Percentiles rank a stretch among this genome's conserved stretches.
Evolutionary conservation across 2,329 filamentous ascomycete species (phyloP).

Genomic region (Dichotomopilus funicola): DNA sequence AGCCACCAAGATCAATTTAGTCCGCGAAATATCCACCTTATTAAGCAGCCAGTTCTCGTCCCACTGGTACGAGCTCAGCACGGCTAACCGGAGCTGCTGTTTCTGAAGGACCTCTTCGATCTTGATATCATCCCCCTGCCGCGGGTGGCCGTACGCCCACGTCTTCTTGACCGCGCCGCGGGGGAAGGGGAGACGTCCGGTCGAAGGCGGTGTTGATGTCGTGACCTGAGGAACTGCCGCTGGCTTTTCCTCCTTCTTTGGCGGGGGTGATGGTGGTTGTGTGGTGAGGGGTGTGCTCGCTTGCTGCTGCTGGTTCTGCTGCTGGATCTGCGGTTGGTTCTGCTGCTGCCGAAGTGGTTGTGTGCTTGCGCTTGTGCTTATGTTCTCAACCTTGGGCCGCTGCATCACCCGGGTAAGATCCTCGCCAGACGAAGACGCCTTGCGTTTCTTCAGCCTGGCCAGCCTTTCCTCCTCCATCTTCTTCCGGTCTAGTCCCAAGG

Average conservation of each 20-base stretch:
- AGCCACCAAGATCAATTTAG: slow-evolving; percentile 56
- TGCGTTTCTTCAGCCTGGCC: slow-evolving; percentile 57
- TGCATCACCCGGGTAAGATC: slow-evolving; percentile 10
- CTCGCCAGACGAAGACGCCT: slow-evolving; percentile 17
- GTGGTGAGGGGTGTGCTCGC: no score
- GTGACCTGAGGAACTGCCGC: not conserved
- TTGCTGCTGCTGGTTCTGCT: no score
- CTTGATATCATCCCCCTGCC: slow-evolving; percentile 67
- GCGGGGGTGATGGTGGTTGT: not conserved
- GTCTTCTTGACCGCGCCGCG: slow-evolving; percentile 74
- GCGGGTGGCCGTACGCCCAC: slow-evolving; percentile 58
- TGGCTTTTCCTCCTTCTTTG: not conserved
- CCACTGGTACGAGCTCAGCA: slow-evolving; percentile 84
- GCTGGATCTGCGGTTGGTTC: no score
- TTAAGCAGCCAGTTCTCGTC: slow-evolving; percentile 71
- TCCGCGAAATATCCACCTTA: slow-evolving; percentile 57
- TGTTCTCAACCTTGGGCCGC: slow-evolving; percentile 3
- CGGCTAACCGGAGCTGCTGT: slow-evolving; percentile 62
- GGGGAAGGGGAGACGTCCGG: slow-evolving; percentile 36
- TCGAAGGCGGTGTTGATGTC: not conserved
- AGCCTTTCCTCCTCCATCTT: slow-evolving; percentile 82
- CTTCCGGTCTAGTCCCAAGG: slow-evolving; percentile 62
- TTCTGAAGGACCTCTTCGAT: slow-evolving; percentile 82
- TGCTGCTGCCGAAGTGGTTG: no score
- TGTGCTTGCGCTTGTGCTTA: no score